phyloP scores from a whole-genome alignment of 2,329 filamentous ascomycete species.

The Clonostachys byssicola region DNA sequence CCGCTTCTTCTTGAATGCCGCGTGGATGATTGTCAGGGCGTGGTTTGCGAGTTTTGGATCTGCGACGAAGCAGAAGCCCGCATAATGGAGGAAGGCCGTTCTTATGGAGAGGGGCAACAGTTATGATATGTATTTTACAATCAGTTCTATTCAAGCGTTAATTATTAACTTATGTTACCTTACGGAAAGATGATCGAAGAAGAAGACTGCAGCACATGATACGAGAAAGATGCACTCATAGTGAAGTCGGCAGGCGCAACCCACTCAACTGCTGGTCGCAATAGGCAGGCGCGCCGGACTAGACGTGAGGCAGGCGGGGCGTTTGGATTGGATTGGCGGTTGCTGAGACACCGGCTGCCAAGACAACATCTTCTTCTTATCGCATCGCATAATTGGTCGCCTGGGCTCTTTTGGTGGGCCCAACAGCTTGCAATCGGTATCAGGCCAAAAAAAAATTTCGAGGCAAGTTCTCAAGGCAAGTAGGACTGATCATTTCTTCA shows the following conservation, averaged over 20 bases:
- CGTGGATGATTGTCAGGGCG: slow-evolving; percentile 29
- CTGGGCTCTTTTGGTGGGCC: neutral
- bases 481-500: neutral
- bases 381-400: slow-evolving; percentile 16
- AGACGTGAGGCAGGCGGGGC: too few species aligned
- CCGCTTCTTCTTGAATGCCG: slow-evolving; percentile 21
- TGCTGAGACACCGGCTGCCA: slow-evolving; percentile 24
- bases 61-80: neutral
- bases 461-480: slow-evolving; percentile 4
- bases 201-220: neutral
- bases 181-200: too few species aligned
- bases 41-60: slow-evolving; percentile 9
- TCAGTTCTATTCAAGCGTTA: too few species aligned
- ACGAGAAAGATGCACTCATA: neutral
- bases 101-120: too few species aligned
- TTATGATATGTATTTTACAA: too few species aligned
- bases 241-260: neutral
- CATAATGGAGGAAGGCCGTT: neutral
- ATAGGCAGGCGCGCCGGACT: too few species aligned
- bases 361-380: slow-evolving; percentile 22
- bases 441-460: slow-evolving; percentile 24
- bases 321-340: slow-evolving; percentile 7
- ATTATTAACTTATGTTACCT: too few species aligned
- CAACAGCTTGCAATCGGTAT: neutral
- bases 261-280: too few species aligned